Evolutionary conservation across 2,329 filamentous ascomycete species (phyloP).

Genomic region (Gaeumannomyces sp.): DNA sequence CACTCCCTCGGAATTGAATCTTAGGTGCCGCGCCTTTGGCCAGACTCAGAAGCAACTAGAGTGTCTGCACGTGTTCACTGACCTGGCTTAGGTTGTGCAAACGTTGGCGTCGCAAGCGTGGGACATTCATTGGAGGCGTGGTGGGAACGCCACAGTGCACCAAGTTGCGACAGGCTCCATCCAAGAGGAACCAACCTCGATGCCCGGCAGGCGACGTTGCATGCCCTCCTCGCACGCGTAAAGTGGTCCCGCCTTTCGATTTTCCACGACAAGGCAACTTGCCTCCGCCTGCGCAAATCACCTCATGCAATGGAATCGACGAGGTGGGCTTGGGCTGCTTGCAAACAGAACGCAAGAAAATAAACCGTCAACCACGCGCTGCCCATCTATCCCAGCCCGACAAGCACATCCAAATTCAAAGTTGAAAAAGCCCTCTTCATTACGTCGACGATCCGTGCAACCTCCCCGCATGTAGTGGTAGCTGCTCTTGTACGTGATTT

Average conservation of each 20-base stretch:
- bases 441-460: not conserved
- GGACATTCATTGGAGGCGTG: not conserved
- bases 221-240: not conserved
- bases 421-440: not conserved
- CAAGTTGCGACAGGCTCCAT: not conserved
- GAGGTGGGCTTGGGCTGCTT: not conserved
- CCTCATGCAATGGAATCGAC: not conserved
- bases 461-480: not conserved
- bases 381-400: no score
- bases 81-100: not conserved
- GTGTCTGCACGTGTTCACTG: not conserved
- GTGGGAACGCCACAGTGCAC: not conserved
- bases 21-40: not conserved
- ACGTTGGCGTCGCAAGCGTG: not conserved
- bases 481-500: not conserved
- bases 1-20: not conserved
- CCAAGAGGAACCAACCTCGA: not conserved
- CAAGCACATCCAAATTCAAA: not conserved
- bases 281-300: not conserved
- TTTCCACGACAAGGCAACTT: not conserved
- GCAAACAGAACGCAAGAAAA: slow-evolving; percentile 64
- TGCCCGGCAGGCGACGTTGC: no score
- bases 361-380: not conserved
- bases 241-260: not conserved
- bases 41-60: not conserved